These are phyloP conservation scores for Dictyostelium firmibasis DNA, from an alignment of 78 protist genomes.

Conservation along the genomic window DNA sequence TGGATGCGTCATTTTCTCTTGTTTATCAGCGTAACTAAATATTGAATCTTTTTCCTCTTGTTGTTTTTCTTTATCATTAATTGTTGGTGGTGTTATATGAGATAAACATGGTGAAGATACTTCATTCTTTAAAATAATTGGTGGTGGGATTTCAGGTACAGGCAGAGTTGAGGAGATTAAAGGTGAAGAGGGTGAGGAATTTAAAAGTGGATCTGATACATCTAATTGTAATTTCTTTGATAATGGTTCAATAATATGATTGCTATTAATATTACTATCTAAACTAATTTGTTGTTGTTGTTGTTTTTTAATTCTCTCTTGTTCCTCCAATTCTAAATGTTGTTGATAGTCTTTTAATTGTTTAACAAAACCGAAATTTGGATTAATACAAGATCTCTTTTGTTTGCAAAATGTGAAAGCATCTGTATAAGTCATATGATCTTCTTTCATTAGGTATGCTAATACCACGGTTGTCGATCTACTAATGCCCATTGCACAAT, in stretches of 20 bases:
- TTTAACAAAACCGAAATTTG: constrained; percentile 42
- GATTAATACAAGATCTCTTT: constrained; percentile 34
- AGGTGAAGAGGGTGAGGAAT: neutral
- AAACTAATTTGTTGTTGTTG: neutral
- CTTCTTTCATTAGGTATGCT: constrained; percentile 73
- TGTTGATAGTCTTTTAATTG: constrained; percentile 30
- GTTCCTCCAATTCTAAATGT: neutral
- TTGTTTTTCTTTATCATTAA: neutral
- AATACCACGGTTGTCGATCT: constrained; percentile 64
- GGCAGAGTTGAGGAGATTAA: neutral
- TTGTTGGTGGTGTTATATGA: neutral
- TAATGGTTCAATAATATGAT: neutral
- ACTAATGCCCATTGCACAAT: constrained; percentile 86
- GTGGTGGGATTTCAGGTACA: neutral
- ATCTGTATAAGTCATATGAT: neutral
- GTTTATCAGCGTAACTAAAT: neutral
- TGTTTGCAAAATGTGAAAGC: neutral
- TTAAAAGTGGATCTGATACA: neutral
- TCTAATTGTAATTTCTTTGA: neutral
- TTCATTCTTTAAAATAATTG: neutral
- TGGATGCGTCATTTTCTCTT: neutral
- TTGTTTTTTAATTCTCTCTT: neutral
- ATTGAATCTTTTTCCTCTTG: neutral
- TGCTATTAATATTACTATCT: neutral
- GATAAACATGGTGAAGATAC: neutral